Percentiles rank a stretch among this genome's conserved stretches.
Conservation (phyloP, 2,329 filamentous ascomycete species). For the Trichoderma gracile region DNA sequence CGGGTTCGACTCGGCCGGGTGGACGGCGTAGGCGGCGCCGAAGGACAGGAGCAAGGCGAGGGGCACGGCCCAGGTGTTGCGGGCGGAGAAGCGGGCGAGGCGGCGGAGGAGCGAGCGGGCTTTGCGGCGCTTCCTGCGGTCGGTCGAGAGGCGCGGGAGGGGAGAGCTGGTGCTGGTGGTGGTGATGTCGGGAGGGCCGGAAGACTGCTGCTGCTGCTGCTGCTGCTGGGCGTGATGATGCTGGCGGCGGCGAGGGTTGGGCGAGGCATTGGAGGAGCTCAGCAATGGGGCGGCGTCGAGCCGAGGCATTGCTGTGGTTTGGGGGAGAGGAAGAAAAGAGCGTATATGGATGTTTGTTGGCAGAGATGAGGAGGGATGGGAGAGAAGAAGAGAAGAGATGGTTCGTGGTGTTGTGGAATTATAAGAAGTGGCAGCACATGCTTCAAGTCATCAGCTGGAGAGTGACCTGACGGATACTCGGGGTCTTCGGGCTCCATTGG, state of each 20-base stretch:
- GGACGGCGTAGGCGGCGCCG: conserved; percentile 66
- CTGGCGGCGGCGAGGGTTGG: neutral
- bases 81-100: conserved; percentile 38
- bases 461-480: conserved; percentile 1
- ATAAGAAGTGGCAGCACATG: neutral
- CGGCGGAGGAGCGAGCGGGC: conserved; percentile 19
- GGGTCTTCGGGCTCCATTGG: neutral
- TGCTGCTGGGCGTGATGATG: neutral
- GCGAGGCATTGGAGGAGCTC: neutral
- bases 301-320: conserved; percentile 18
- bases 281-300: conserved; percentile 18
- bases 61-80: conserved; percentile 64
- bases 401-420: conserved; percentile 3
- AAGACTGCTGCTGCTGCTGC: neutral
- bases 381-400: neutral
- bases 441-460: neutral
- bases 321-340: neutral
- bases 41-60: conserved; percentile 65
- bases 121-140: conserved; percentile 22
- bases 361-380: no score
- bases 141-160: neutral
- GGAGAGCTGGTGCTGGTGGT: neutral
- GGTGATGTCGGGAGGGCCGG: conserved; percentile 4
- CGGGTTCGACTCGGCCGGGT: conserved; percentile 75
- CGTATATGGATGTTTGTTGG: neutral